Base-by-base conservation (phyloP, 495 filamentous ascomycete species). In the Aspergillus indologenus region DNA sequence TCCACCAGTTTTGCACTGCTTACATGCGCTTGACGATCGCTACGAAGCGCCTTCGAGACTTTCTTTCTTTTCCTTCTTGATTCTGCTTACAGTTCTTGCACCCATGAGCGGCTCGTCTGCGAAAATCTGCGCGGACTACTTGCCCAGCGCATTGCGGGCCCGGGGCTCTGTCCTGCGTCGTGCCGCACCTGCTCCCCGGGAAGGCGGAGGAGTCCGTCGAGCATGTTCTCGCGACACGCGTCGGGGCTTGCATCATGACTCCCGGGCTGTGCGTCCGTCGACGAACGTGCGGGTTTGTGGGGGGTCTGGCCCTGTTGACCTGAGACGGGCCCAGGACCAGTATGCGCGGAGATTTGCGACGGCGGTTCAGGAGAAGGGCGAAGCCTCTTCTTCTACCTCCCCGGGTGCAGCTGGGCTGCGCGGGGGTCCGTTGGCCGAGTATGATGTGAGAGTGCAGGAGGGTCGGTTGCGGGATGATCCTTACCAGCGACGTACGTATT, bases 381-480 rank as follows among this genome's bases (percentile, higher is more conserved):
- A 57, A 19, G 24, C 45, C 1, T 40, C 34, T 40, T 40, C 26
- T 29, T 29, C 26, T 29, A 4, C 26, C 4, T 29, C 26, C 26
- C 26, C 34, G 34, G 12, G 34, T 15, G 18, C 63, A 43, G 34
- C 46, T 46, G 53, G 49, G 29, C 65, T 65, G 54, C 48, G 56
- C 34, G 76, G 70, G 56, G 93, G 93, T 1, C 94, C 94, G 1
- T 73, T 97, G 63, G 80, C 84, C 48, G 94, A 97, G 71, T 98
- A 98, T 69, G 87, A 97, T 64, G 73, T 77, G 29, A 83, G 93
- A 45, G 91, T 98, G 15, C 75, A 81, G 44, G 71, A 76, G 50
- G 90, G 90, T 17, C 71, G 84, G 57, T 70, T 98, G 51, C 80
- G 87, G 54, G 90, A 98, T 71, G 94, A 98, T 67, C 82, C 90